Conservation (phyloP, 257 asterid genomes). For the Catharanthus roseus region DNA sequence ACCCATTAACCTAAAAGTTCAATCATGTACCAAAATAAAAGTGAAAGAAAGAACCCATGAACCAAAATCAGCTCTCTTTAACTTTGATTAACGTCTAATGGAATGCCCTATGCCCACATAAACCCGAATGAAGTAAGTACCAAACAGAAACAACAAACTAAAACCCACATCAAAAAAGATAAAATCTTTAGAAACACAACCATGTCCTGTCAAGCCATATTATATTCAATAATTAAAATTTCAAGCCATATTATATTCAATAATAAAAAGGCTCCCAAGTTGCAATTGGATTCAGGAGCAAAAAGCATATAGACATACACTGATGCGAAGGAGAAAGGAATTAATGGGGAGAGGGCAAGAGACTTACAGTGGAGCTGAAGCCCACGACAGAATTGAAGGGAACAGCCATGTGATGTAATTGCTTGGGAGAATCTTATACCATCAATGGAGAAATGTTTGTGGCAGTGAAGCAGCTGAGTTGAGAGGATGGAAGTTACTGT, state of each 20-base stretch:
- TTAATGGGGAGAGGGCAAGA: constrained; percentile 8
- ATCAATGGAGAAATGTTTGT: neutral
- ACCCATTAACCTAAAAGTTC: neutral
- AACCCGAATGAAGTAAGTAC: neutral
- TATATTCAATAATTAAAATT: neutral
- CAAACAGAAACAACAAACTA: neutral
- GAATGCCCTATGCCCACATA: too few relatives aligned
- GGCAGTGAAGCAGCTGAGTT: neutral
- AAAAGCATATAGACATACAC: neutral
- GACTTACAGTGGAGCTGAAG: constrained; percentile 45
- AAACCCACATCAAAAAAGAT: constrained; percentile 6
- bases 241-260: too few relatives aligned
- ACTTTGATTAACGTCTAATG: neutral
- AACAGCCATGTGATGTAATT: constrained; percentile 39
- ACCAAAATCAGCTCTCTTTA: neutral
- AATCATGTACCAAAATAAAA: neutral
- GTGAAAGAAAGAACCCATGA: neutral
- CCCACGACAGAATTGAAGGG: constrained; percentile 47
- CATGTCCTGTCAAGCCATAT: neutral
- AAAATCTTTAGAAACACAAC: neutral
- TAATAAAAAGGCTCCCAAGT: neutral
- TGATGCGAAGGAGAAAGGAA: neutral
- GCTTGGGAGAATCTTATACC: neutral
- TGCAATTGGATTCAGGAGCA: neutral
- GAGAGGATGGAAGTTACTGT: neutral